Conservation (phyloP, 257 asterid genomes). For the Plantago major region DNA sequence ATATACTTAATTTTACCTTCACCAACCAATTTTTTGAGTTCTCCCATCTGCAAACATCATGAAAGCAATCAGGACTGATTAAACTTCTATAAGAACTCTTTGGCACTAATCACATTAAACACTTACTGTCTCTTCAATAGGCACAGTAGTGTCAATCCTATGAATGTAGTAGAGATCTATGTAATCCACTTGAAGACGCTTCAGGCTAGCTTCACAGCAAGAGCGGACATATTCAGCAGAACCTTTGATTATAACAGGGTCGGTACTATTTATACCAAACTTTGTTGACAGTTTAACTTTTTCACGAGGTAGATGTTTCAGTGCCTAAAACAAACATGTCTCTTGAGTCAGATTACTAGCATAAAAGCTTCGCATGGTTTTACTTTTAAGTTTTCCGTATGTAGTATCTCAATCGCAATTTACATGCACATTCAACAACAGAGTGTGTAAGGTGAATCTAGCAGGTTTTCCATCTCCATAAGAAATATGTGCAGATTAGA, state of each 20-base stretch:
- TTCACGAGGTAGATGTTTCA: constrained; percentile 33
- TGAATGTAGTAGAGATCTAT: constrained; percentile 57
- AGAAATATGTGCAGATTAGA: too few species aligned
- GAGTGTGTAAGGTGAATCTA: too few species aligned
- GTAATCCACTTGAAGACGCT: constrained; percentile 44
- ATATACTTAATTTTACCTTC: constrained; percentile 52
- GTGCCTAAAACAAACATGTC: constrained; percentile 20
- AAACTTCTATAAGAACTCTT: background rate
- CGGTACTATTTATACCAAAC: constrained; percentile 23
- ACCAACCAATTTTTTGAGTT: constrained; percentile 50
- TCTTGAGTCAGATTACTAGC: background rate
- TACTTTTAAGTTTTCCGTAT: too few species aligned
- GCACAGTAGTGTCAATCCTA: constrained; percentile 38
- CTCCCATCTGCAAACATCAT: constrained; percentile 35
- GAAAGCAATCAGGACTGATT: background rate
- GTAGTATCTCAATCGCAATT: too few species aligned
- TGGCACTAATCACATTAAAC: background rate
- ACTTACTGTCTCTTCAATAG: constrained; percentile 60
- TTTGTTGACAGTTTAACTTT: constrained; percentile 34
- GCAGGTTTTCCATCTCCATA: too few species aligned
- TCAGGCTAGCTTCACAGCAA: constrained; percentile 50
- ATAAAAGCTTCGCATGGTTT: too few species aligned
- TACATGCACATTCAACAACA: too few species aligned
- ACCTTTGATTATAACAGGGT: constrained; percentile 42
- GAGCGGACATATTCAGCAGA: constrained; percentile 38